Evolutionary conservation across 225 moss, liverwort and hornwort genomes (phyloP).

Genomic region (Ulota crispa): DNA sequence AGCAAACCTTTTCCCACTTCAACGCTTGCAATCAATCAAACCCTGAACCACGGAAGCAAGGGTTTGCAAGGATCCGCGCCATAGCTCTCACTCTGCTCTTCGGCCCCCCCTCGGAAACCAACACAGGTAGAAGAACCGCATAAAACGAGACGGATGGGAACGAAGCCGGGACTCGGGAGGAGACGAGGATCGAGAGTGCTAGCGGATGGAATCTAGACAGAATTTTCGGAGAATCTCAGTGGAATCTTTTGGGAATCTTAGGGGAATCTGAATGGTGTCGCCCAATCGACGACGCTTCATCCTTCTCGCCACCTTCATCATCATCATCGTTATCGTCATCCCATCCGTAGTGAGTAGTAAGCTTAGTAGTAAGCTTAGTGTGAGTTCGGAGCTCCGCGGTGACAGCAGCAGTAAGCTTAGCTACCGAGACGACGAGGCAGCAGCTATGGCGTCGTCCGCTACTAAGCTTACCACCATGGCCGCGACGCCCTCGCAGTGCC

Average conservation of each 20-base stretch:
- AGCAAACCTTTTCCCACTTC: too few species aligned
- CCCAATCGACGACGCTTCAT: not conserved
- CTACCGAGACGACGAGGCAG: not conserved
- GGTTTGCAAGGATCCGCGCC: too few species aligned
- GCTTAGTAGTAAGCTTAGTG: not conserved
- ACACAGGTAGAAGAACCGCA: too few species aligned
- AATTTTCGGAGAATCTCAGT: too few species aligned
- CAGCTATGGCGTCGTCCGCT: conserved; percentile 25
- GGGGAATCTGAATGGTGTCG: conserved; percentile 21
- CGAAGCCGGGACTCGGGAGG: too few species aligned
- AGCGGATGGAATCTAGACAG: not conserved
- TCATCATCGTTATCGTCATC: conserved; percentile 26
- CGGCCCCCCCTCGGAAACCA: too few species aligned
- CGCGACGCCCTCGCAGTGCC: conserved; percentile 34
- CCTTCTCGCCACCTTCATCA: conserved; percentile 4
- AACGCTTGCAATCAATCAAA: too few species aligned
- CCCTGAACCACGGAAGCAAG: too few species aligned
- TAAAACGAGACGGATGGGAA: too few species aligned
- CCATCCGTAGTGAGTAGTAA: not conserved
- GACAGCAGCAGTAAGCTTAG: not conserved
- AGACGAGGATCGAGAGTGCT: too few species aligned
- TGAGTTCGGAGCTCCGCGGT: not conserved
- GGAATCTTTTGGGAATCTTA: too few species aligned
- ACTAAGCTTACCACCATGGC: not conserved
- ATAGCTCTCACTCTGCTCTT: too few species aligned